Conservation (phyloP, 768 basidiomycete genomes). For the Galerina sulciceps region DNA sequence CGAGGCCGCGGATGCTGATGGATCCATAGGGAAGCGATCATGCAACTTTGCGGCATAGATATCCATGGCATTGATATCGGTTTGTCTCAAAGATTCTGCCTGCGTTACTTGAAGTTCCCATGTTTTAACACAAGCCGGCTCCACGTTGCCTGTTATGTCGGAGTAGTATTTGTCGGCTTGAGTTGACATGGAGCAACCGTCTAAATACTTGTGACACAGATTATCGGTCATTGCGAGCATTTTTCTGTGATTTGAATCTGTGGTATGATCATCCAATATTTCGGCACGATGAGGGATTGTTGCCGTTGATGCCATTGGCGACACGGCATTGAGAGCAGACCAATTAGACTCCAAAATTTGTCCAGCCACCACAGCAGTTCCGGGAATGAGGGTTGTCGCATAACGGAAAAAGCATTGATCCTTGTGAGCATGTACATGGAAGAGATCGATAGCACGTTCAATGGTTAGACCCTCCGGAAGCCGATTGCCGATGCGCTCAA, state of each 20-base stretch:
- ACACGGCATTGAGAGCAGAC: no score
- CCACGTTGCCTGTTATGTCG: background rate
- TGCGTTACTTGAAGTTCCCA: background rate
- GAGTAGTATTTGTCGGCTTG: background rate
- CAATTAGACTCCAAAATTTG: no score
- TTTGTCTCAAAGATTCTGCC: background rate
- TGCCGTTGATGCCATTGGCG: constrained; percentile 10
- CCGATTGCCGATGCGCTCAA: background rate
- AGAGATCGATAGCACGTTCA: constrained; percentile 22
- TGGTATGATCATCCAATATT: constrained; percentile 27
- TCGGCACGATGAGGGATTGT: constrained; percentile 18
- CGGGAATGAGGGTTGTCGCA: constrained; percentile 19
- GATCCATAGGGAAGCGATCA: background rate
- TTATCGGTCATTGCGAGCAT: constrained; percentile 11
- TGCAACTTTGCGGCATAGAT: background rate
- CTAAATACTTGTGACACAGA: no score
- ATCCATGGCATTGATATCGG: constrained; percentile 4
- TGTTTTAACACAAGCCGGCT: no score
- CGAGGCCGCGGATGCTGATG: background rate
- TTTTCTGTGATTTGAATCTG: constrained; percentile 29
- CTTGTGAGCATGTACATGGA: constrained; percentile 31
- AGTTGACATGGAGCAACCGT: background rate
- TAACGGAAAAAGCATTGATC: constrained; percentile 29
- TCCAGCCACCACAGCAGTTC: no score
- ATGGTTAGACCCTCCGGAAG: constrained; percentile 7